Evolutionary conservation across 2,329 filamentous ascomycete species (phyloP).

Genomic region (Thielaviopsis punctulata): DNA sequence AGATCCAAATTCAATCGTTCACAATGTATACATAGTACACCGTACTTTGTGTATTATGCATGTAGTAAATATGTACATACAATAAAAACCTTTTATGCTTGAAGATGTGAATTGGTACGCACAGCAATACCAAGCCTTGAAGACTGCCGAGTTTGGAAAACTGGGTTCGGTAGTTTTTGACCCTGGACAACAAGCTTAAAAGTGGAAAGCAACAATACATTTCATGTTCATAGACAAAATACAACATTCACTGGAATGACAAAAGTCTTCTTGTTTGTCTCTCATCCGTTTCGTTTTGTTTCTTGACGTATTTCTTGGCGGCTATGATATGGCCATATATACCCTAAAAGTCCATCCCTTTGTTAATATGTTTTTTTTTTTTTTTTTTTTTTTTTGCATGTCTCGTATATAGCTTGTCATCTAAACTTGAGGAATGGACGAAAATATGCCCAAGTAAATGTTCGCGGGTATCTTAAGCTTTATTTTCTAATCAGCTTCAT

Average conservation of each 20-base stretch:
- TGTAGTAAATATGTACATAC: too few relatives aligned
- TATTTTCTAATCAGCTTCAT: too few relatives aligned
- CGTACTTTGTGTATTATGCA: too few relatives aligned
- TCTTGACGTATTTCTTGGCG: background rate
- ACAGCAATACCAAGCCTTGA: background rate
- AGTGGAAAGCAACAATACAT: background rate
- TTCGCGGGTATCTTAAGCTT: too few relatives aligned
- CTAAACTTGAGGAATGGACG: background rate
- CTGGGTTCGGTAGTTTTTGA: background rate
- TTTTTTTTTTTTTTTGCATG: too few relatives aligned
- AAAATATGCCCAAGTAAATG: background rate
- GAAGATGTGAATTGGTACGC: background rate
- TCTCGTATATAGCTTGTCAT: too few relatives aligned
- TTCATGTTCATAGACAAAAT: background rate
- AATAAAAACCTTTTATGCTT: background rate
- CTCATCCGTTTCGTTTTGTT: background rate
- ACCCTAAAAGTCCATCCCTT: background rate
- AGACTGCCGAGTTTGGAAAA: background rate
- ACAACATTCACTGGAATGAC: background rate
- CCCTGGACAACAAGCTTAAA: background rate
- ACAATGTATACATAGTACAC: too few relatives aligned
- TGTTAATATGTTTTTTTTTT: background rate
- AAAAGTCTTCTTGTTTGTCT: background rate
- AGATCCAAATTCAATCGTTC: background rate
- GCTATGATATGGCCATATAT: background rate